Evolutionary conservation across 805 yeast genomes (phyloP), one percentile per base, ranked within the genome.

Genomic region (Yamadazyma scolyti): DNA sequence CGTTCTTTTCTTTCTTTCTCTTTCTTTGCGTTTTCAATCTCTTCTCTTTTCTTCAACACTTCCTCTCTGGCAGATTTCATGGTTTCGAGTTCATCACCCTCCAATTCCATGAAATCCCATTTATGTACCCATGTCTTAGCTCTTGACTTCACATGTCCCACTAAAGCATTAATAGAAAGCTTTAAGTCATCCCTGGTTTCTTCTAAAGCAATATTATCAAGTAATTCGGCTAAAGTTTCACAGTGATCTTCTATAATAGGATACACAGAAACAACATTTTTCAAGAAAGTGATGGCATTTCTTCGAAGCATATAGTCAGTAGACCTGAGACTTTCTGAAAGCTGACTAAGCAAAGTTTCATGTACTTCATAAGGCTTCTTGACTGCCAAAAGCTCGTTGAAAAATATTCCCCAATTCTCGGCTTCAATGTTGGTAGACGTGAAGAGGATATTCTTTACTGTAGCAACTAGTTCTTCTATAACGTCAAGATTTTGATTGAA

Each of bases 171-270:
- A 0, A 87, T 77, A 1, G 96, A 80, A 20, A 89, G 61, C 47
- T 76, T 82, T 45, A 89, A 68, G 55, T 89, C 97, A 33, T 84
- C 89, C 41, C 97, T 71, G 3, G 58, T 50, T 40, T 89, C 97
- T 0, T 52, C 47, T 4, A 52, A 39, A 6, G 74, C 48, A 13
- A 83, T 73, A 1, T 47, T 43, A 18, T 73, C 67, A 20, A 89
- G 59, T 8, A 65, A 54, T 4, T 53, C 58, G 6, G 69, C 54
- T 2, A 88, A 48, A 5, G 48, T 35, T 33, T 73, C 76, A 20
- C 87, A 79, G 34, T 84, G 89, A 17, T 71, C 77, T 30, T 77
- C 78, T 9, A 84, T 72, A 8, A 68, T 60, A 0, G 96, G 95
- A 50, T 76, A 87, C 10, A 72, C 68, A 2, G 71, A 68, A 12